Percentiles rank a stretch among this genome's conserved stretches.
phyloP scores from a whole-genome alignment of 2,329 filamentous ascomycete genomes.

The Paraphoma chrysanthemicola region DNA sequence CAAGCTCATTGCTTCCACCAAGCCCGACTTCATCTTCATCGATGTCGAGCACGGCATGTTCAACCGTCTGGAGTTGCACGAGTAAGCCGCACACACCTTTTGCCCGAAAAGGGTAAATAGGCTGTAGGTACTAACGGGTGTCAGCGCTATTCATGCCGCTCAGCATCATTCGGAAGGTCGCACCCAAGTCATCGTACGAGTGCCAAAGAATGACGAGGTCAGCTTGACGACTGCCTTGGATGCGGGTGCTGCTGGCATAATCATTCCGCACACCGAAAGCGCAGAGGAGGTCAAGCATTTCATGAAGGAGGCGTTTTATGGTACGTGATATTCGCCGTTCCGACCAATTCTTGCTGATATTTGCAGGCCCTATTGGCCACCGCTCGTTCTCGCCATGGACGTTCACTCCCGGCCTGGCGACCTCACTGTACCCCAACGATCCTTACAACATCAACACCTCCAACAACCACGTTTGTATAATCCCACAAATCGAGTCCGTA shows the following conservation, averaged over 20 bases:
- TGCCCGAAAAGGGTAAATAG: neutral
- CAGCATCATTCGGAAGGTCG: slow-evolving; percentile 35
- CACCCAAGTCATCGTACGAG: slow-evolving; percentile 28
- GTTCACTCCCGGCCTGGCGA: slow-evolving; percentile 27
- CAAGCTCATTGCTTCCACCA: slow-evolving; percentile 33
- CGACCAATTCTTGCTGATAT: neutral
- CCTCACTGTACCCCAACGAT: slow-evolving; percentile 29
- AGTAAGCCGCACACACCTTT: slow-evolving; percentile 16
- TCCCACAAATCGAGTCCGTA: slow-evolving; percentile 34
- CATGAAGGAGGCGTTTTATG: slow-evolving; percentile 31
- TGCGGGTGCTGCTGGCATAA: slow-evolving; percentile 30
- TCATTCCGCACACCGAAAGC: slow-evolving; percentile 31
- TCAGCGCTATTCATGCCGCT: slow-evolving; percentile 33
- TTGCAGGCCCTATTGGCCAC: slow-evolving; percentile 22
- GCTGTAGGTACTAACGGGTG: neutral
- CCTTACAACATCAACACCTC: slow-evolving; percentile 29
- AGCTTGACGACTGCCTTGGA: slow-evolving; percentile 32
- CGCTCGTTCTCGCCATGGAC: slow-evolving; percentile 37
- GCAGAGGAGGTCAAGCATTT: slow-evolving; percentile 33
- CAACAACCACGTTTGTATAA: slow-evolving; percentile 35
- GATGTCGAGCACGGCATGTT: slow-evolving; percentile 40
- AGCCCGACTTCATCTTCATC: slow-evolving; percentile 37
- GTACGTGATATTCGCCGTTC: neutral
- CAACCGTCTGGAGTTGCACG: slow-evolving; percentile 29
- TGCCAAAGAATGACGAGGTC: slow-evolving; percentile 33